Conservation (phyloP, 2,329 filamentous ascomycete genomes). For the Aspergillus sp. region DNA sequence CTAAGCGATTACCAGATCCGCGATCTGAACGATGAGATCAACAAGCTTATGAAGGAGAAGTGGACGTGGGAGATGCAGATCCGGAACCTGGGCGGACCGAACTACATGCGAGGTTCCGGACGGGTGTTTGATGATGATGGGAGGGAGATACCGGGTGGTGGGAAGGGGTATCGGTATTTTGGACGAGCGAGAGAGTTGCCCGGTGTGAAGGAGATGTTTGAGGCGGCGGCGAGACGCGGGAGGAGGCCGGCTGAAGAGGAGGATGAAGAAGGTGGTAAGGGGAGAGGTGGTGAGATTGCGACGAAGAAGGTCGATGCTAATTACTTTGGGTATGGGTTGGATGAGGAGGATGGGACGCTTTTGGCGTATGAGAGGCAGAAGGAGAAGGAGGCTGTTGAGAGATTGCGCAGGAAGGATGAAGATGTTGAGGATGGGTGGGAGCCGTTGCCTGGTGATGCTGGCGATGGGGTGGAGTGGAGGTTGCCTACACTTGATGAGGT, state of each 20-base stretch:
- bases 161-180: slow-evolving; percentile 93
- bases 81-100: slow-evolving; percentile 89
- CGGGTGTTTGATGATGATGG: slow-evolving; percentile 74
- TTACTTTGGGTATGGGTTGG: slow-evolving; percentile 93
- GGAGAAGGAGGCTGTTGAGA: slow-evolving; percentile 77
- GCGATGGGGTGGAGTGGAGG: slow-evolving; percentile 79
- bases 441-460: slow-evolving; percentile 79
- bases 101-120: slow-evolving; percentile 80
- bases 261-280: slow-evolving; percentile 60
- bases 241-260: slow-evolving; percentile 68
- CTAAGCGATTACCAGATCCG: slow-evolving; percentile 97
- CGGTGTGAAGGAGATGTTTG: slow-evolving; percentile 94
- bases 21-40: slow-evolving; percentile 98
- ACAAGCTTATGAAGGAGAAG: slow-evolving; percentile 98
- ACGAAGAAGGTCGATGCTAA: slow-evolving; percentile 79
- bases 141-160: slow-evolving; percentile 68
- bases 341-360: slow-evolving; percentile 83
- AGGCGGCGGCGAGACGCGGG: slow-evolving; percentile 66
- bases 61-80: slow-evolving; percentile 99
- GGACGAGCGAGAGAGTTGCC: slow-evolving; percentile 86
- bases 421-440: slow-evolving; percentile 73
- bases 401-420: slow-evolving; percentile 62
- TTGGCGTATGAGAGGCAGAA: slow-evolving; percentile 79
- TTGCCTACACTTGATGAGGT: slow-evolving; percentile 87
- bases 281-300: slow-evolving; percentile 44